Conservation (phyloP, 1,284 basidiomycete genomes). For the Mycena sp. region DNA sequence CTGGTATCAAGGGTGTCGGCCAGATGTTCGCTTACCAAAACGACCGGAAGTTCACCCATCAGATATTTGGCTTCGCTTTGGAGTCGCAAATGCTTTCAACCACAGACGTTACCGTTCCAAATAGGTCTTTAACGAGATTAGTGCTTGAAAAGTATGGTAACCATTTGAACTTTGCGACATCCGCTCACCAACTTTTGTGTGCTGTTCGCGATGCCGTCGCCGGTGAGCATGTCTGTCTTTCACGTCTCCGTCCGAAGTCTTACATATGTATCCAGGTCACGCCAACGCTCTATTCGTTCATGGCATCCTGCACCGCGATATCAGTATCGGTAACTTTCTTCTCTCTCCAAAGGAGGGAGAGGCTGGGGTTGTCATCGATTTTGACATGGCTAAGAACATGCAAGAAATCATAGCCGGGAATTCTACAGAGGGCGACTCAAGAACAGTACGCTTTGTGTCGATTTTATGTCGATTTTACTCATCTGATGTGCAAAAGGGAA, state of each 20-base stretch:
- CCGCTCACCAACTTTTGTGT: conserved; percentile 19
- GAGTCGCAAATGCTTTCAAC: background rate
- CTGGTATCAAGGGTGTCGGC: conserved; percentile 25
- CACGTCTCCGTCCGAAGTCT: background rate
- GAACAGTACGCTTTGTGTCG: conserved; percentile 6
- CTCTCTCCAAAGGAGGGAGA: conserved; percentile 5
- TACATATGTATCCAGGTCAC: conserved; percentile 21
- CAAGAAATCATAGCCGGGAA: background rate
- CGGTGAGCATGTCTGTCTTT: conserved; percentile 15
- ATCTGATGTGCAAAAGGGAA: background rate
- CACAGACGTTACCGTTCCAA: background rate
- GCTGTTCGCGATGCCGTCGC: conserved; percentile 28
- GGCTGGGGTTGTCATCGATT: conserved; percentile 26
- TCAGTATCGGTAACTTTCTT: conserved; percentile 28
- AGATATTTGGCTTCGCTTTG: background rate
- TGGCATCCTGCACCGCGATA: conserved; percentile 29
- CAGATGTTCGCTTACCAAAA: conserved; percentile 26
- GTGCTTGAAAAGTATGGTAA: conserved; percentile 17
- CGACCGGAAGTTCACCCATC: conserved; percentile 1
- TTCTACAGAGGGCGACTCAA: background rate
- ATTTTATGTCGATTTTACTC: background rate
- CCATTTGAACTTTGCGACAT: conserved; percentile 15
- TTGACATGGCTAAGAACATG: conserved; percentile 23
- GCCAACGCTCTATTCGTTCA: conserved; percentile 4
- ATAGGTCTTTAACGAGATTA: conserved; percentile 8